Percentiles rank a stretch among this genome's conserved stretches.
Evolutionary conservation across 1,139 yeast species (phyloP).

Genomic region (Suhomyces panamericanus): DNA sequence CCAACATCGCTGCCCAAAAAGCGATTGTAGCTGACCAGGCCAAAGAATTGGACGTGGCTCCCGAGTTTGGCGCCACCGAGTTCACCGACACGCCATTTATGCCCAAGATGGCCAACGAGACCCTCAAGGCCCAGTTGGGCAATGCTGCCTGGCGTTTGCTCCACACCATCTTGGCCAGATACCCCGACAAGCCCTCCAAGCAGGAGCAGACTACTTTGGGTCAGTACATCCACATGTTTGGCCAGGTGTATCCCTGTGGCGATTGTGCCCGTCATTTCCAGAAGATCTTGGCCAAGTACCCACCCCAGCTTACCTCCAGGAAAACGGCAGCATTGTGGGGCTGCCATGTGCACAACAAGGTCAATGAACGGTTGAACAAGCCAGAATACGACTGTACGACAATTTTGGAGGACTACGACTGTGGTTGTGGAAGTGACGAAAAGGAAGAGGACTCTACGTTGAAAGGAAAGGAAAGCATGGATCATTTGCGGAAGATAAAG

Average conservation of each 20-base stretch:
- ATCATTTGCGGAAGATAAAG: constrained; percentile 41
- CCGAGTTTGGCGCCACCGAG: constrained; percentile 9
- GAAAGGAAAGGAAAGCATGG: constrained; percentile 34
- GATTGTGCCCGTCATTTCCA: constrained; percentile 94
- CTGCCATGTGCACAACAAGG: constrained; percentile 87
- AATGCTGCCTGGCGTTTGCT: constrained; percentile 84
- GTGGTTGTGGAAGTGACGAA: constrained; percentile 89
- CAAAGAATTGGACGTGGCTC: not conserved
- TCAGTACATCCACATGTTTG: constrained; percentile 57
- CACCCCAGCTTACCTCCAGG: constrained; percentile 81
- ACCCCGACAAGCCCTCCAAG: constrained; percentile 75
- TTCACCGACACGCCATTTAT: constrained; percentile 61
- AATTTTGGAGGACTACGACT: constrained; percentile 86
- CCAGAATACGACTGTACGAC: constrained; percentile 78
- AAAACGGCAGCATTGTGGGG: constrained; percentile 95
- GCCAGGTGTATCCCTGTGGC: constrained; percentile 87
- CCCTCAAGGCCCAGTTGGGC: constrained; percentile 72
- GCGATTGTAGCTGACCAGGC: not conserved
- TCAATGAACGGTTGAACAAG: constrained; percentile 71
- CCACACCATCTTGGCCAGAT: constrained; percentile 89
- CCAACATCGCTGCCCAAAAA: not conserved
- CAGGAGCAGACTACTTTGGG: constrained; percentile 63
- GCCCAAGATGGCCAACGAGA: constrained; percentile 77
- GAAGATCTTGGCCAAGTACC: constrained; percentile 61
- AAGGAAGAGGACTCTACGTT: constrained; percentile 42